Evolutionary conservation across 1,284 basidiomycete genomes (phyloP).

Genomic region (Entoloma clypeatum): DNA sequence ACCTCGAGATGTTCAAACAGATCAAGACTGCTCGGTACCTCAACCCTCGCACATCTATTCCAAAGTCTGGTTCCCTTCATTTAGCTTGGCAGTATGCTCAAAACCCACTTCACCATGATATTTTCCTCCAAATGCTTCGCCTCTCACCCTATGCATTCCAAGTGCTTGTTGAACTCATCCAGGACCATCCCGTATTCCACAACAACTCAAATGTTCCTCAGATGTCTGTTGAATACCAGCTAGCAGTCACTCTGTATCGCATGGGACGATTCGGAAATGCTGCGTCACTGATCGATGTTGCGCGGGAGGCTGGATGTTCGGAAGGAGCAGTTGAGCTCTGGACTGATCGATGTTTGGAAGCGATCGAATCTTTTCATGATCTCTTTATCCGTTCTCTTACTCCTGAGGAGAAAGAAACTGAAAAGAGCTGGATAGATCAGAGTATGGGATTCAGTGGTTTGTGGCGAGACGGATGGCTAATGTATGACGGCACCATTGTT

Average conservation of each 20-base stretch:
- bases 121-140: not conserved
- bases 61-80: no score
- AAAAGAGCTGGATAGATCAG: no score
- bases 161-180: not conserved
- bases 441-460: no score
- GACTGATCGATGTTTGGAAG: not conserved
- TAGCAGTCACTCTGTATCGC: not conserved
- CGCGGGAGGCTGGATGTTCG: not conserved
- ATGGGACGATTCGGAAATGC: not conserved
- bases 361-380: no score
- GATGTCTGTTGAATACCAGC: not conserved
- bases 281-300: not conserved
- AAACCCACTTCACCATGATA: not conserved
- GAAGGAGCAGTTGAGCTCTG: constrained; percentile 1
- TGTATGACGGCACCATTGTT: not conserved
- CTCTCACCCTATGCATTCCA: not conserved
- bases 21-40: no score
- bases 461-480: no score
- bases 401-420: no score
- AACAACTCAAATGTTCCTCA: no score
- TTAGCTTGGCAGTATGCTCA: not conserved
- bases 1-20: no score
- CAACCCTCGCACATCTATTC: no score
- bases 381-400: no score
- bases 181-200: no score